These are phyloP conservation scores for Trichoderma asperellum DNA, from an alignment of 2,329 filamentous ascomycete genomes.

Conservation along the genomic window DNA sequence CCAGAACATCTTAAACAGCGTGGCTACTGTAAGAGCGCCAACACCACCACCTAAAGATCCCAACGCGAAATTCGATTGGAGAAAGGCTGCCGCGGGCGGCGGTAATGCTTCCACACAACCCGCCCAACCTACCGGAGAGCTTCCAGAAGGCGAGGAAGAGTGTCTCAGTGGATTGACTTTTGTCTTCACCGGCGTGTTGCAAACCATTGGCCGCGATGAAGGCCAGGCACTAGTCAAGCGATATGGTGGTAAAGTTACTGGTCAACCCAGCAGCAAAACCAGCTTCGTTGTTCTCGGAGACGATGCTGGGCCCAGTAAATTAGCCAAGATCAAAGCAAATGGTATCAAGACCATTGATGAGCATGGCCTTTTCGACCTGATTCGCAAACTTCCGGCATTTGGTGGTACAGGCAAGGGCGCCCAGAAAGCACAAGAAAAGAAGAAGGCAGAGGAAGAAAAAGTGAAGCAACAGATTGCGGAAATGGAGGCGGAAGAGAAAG, in stretches of 20 bases:
- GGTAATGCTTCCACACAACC: conserved; percentile 65
- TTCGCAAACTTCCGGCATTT: conserved; percentile 77
- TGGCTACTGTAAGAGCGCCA: conserved; percentile 80
- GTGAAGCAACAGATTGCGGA: conserved; percentile 78
- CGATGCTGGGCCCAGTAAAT: conserved; percentile 91
- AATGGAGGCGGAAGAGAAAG: conserved; percentile 81
- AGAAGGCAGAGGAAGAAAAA: conserved; percentile 81
- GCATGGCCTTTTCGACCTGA: conserved; percentile 85
- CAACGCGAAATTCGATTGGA: conserved; percentile 79
- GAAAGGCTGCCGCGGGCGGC: conserved; percentile 60
- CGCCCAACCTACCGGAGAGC: conserved; percentile 65
- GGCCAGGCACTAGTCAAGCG: conserved; percentile 85
- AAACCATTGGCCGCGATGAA: conserved; percentile 80
- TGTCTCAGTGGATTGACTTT: conserved; percentile 89
- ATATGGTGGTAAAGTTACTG: conserved; percentile 90
- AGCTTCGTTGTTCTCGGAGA: conserved; percentile 88
- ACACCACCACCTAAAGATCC: conserved; percentile 76
- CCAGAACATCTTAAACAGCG: conserved; percentile 84
- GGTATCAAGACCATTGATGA: conserved; percentile 93
- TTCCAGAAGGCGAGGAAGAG: conserved; percentile 84
- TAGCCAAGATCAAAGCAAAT: conserved; percentile 79
- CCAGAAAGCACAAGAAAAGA: conserved; percentile 82
- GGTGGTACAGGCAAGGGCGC: conserved; percentile 89
- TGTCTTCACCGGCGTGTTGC: conserved; percentile 90
- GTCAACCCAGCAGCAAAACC: conserved; percentile 87